Evolutionary conservation across 192 early-diverging fungal genomes (phyloP), one percentile per base, ranked within the genome.

Genomic region (Coemansia sp.): DNA sequence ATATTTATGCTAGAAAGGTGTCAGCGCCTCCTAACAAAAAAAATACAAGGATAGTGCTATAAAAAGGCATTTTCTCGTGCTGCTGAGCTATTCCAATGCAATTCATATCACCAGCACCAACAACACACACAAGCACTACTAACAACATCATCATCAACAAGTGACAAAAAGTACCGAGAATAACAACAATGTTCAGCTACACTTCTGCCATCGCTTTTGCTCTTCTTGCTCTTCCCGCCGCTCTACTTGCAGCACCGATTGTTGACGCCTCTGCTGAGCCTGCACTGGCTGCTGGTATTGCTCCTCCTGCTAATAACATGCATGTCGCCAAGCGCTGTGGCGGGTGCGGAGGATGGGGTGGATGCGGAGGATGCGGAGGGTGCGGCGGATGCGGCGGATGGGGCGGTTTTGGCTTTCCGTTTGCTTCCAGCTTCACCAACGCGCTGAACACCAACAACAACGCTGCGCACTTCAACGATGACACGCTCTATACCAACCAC

Each of bases 401-500:
- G 4, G 57, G 33, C 34, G 34, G 34, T 10, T 7, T 35, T 35
- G 34, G 34, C 34, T 35, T 35, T 10, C 34, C 34, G 10, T 35
- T 35, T 35, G 34, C 34, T 7, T 35, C 34, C 5, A 35, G 34
- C 34, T 35, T 35, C 10, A 35, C 34, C 34, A 35, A 35, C 10
- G 34, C 34, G 10, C 34, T 35, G 5, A 35, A 35, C 34, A 35
- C 34, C 34, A 35, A 35, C 34, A 7, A 7, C 34, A 35, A 35
- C 34, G 34, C 34, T 35, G 34, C 34, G 20, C 15, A 64, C 45
- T 70, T 23, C 26, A 70, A 70, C 29, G 68, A 70, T 26, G 49
- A 70, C n/a, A 70, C 68, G 1, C 26, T 70, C 23, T 70, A 59
- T n/a, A 12, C 40, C 34, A 70, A 70, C 55, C 48, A 70, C 40